phyloP scores from a whole-genome alignment of 495 filamentous ascomycete species.

The Penicillium samsonianum region DNA sequence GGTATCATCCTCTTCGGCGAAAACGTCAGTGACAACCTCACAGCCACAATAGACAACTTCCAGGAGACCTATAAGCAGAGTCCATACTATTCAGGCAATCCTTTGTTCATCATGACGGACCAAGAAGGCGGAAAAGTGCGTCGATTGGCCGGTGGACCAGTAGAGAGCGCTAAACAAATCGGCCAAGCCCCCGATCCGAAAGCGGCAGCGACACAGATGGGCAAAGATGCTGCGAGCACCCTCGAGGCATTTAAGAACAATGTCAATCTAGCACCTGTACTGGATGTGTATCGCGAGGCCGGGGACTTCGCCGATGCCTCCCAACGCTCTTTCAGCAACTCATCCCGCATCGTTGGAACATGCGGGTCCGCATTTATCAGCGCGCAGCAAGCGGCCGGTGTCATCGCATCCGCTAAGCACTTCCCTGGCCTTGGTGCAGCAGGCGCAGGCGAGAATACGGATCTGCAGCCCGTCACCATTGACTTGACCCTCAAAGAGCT shows the following conservation, averaged over 20 bases:
- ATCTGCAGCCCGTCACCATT: slow-evolving; percentile 34
- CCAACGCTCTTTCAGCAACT: slow-evolving; percentile 35
- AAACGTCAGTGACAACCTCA: slow-evolving; percentile 32
- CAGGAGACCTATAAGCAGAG: slow-evolving; percentile 33
- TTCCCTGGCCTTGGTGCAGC: slow-evolving; percentile 36
- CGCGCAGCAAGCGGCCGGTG: slow-evolving; percentile 32
- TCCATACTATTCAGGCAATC: slow-evolving; percentile 23
- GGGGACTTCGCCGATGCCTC: slow-evolving; percentile 35
- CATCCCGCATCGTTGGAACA: slow-evolving; percentile 22
- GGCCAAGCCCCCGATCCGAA: slow-evolving; percentile 25
- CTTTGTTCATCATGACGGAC: slow-evolving; percentile 41
- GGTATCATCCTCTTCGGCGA: slow-evolving; percentile 40
- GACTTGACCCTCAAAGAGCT: slow-evolving; percentile 25
- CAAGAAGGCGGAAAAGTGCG: slow-evolving; percentile 38
- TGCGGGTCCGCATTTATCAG: slow-evolving; percentile 32
- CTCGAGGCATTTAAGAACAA: slow-evolving; percentile 29
- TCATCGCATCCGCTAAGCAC: slow-evolving; percentile 41
- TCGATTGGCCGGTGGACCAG: slow-evolving; percentile 36
- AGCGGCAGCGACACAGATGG: slow-evolving; percentile 28
- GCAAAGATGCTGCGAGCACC: slow-evolving; percentile 27
- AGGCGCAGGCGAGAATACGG: slow-evolving; percentile 27
- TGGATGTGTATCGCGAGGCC: slow-evolving; percentile 32
- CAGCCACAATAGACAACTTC: slow-evolving; percentile 21
- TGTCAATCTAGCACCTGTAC: slow-evolving; percentile 34
- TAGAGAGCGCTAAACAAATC: slow-evolving; percentile 30